Percentiles rank a stretch among this genome's conserved stretches.
Evolutionary conservation across 306 rosid genomes (phyloP).

Genomic region (Lathyrus oleraceus): DNA sequence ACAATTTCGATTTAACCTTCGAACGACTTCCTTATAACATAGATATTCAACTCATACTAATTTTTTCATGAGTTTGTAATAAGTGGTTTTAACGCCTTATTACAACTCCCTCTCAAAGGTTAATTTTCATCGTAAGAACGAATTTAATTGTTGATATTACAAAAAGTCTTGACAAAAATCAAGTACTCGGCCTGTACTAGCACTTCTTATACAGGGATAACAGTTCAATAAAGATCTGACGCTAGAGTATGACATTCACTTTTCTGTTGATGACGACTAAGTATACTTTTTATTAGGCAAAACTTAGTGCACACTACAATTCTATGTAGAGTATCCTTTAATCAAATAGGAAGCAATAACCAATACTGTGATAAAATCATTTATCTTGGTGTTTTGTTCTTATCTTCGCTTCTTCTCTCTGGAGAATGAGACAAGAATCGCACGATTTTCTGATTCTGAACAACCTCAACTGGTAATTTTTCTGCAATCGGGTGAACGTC

Average conservation of each 20-base stretch:
- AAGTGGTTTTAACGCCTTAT: too few species aligned
- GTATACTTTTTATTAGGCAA: conserved; percentile 22
- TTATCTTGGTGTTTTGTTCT: conserved; percentile 33
- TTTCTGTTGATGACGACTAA: conserved; percentile 4
- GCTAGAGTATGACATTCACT: background rate
- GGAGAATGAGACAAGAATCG: conserved; percentile 78
- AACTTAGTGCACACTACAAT: conserved; percentile 24
- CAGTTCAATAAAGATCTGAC: conserved; percentile 1
- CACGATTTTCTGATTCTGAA: conserved; percentile 57
- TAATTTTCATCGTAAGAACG: conserved; percentile 17
- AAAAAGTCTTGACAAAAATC: conserved; percentile 8
- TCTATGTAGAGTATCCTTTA: conserved; percentile 24
- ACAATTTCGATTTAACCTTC: too few species aligned
- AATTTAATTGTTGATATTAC: conserved; percentile 21
- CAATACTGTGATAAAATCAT: conserved; percentile 2
- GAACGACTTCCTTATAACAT: too few species aligned
- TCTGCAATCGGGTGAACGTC: conserved; percentile 63
- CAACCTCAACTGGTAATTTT: conserved; percentile 51
- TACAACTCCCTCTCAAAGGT: conserved; percentile 5
- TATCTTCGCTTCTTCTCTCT: conserved; percentile 49
- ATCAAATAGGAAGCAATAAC: conserved; percentile 34
- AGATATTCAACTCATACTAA: too few species aligned
- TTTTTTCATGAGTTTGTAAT: too few species aligned
- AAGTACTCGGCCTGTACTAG: conserved; percentile 14
- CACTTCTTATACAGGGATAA: conserved; percentile 20